Evolutionary conservation across 768 basidiomycete species (phyloP).

Genomic region (Suillus tomentosus): DNA sequence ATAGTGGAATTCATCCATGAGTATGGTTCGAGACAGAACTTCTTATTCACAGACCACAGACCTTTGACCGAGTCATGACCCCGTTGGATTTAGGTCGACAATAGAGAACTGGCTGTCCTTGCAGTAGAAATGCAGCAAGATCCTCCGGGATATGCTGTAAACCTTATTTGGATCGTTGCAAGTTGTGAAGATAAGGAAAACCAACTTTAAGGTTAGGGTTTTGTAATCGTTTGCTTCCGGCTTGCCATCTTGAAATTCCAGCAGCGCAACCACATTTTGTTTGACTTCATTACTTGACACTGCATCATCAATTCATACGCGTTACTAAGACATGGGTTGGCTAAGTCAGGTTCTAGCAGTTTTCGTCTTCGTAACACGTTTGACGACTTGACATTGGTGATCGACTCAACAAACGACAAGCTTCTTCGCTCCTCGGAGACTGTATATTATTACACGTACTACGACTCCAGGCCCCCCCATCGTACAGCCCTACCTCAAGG

Average conservation of each 20-base stretch:
- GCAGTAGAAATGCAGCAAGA: background rate
- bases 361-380: background rate
- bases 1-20: background rate
- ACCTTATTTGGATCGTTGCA: background rate
- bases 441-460: constrained; percentile 75
- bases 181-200: constrained; percentile 3
- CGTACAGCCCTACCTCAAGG: constrained; percentile 93
- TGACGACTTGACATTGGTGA: background rate
- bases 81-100: background rate
- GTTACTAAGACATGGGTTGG: too few species aligned
- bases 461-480: constrained; percentile 91
- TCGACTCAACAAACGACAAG: background rate
- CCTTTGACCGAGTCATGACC: constrained; percentile 15
- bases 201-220: constrained; percentile 11
- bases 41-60: background rate
- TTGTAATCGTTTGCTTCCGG: too few species aligned
- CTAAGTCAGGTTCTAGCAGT: background rate
- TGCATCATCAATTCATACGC: too few species aligned
- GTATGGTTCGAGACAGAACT: background rate
- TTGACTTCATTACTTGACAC: background rate
- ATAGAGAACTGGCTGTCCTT: background rate
- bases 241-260: background rate
- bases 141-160: background rate
- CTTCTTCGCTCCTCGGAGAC: constrained; percentile 27
- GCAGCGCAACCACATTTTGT: too few species aligned